phyloP scores from a whole-genome alignment of 2,329 filamentous ascomycete species.

The Clarireedia paspali region DNA sequence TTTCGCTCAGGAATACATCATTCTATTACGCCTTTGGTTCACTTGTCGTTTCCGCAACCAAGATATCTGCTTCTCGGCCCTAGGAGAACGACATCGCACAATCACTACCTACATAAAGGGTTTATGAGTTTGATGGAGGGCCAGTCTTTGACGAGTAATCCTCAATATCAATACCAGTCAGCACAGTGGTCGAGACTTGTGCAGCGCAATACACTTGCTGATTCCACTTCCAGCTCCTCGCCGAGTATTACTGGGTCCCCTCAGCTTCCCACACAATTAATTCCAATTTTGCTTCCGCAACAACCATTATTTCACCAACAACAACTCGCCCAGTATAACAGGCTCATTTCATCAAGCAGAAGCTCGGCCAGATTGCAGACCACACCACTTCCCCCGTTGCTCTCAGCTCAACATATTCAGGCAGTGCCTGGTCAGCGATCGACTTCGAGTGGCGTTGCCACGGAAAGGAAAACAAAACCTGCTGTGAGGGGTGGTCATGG shows the following conservation, averaged over 20 bases:
- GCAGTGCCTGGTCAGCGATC: slow-evolving; percentile 42
- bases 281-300: slow-evolving; percentile 50
- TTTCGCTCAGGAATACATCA: not conserved
- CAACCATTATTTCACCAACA: slow-evolving; percentile 53
- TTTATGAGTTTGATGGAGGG: slow-evolving; percentile 30
- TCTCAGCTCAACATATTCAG: slow-evolving; percentile 50
- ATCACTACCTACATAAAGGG: slow-evolving; percentile 15
- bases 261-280: slow-evolving; percentile 39
- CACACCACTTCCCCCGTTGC: slow-evolving; percentile 45
- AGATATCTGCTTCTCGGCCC: not conserved
- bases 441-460: slow-evolving; percentile 40
- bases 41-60: not conserved
- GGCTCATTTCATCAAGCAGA: slow-evolving; percentile 47
- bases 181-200: slow-evolving; percentile 30
- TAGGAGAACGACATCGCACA: not conserved
- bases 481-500: slow-evolving; percentile 45
- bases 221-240: slow-evolving; percentile 17
- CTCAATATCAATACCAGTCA: slow-evolving; percentile 31
- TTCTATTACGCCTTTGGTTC: not conserved
- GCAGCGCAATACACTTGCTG: slow-evolving; percentile 28
- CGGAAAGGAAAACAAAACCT: slow-evolving; percentile 35
- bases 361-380: slow-evolving; percentile 44
- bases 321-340: slow-evolving; percentile 58
- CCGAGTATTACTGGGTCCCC: slow-evolving; percentile 22
- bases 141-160: slow-evolving; percentile 25